phyloP scores from a whole-genome alignment of 495 filamentous ascomycete genomes.

The Chlorociboria aeruginascens region DNA sequence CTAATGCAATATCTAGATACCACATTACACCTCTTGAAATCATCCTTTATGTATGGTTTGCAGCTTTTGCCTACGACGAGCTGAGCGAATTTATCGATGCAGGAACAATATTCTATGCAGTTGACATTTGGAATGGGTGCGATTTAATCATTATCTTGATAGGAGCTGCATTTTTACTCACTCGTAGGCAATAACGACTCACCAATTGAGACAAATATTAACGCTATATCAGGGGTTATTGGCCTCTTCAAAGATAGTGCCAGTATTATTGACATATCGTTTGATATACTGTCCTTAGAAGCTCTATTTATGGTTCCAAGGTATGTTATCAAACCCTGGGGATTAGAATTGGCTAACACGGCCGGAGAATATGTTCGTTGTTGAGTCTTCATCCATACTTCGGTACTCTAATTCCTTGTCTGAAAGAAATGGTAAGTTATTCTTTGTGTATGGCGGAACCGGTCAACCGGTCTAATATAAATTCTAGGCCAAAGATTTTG shows the following conservation, averaged over 20 bases:
- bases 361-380: constrained; percentile 57
- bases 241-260: constrained; percentile 53
- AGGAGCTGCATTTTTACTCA: constrained; percentile 57
- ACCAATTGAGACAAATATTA: constrained; percentile 1
- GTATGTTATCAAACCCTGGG: constrained; percentile 11
- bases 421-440: constrained; percentile 19
- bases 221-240: constrained; percentile 43
- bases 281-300: constrained; percentile 81
- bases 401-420: constrained; percentile 42
- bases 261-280: constrained; percentile 60
- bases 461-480: background rate
- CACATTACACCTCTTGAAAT: constrained; percentile 39
- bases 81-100: constrained; percentile 73
- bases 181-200: constrained; percentile 27
- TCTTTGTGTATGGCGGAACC: background rate
- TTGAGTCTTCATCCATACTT: constrained; percentile 86
- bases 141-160: constrained; percentile 81
- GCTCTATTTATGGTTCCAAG: constrained; percentile 84
- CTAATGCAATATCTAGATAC: constrained; percentile 13
- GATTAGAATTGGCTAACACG: constrained; percentile 23
- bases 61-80: constrained; percentile 82
- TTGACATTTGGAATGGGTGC: constrained; percentile 86
- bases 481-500: constrained; percentile 62
- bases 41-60: constrained; percentile 55
- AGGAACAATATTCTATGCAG: constrained; percentile 70